Conservation (phyloP, 306 rosid genomes). For the Trifolium dubium region DNA sequence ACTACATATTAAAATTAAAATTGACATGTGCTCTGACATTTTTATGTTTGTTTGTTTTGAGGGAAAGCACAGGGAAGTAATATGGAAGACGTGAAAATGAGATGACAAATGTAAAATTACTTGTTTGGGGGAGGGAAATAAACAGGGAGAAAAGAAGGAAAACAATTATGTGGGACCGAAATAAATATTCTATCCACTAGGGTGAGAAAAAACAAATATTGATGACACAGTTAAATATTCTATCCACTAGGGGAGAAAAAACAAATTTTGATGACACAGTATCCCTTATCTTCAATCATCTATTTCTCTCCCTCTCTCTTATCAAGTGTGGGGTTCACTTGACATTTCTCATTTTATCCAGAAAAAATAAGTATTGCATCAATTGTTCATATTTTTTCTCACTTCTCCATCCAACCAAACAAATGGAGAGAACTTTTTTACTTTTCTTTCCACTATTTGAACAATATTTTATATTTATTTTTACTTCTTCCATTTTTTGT, state of each 20-base stretch:
- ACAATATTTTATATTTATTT: neutral
- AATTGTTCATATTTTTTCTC: neutral
- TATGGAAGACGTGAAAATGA: neutral
- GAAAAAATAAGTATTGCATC: neutral
- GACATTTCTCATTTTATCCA: neutral
- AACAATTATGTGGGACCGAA: neutral
- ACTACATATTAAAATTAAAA: neutral
- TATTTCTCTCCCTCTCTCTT: neutral
- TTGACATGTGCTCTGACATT: neutral
- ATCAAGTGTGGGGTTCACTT: neutral
- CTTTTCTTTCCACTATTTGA: constrained; percentile 6
- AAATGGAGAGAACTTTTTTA: constrained; percentile 3
- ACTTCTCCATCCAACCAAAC: neutral
- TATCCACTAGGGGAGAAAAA: constrained; percentile 6
- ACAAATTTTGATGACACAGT: neutral
- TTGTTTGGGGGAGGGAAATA: neutral
- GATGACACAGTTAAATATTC: neutral
- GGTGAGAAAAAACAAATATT: neutral
- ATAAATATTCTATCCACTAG: neutral
- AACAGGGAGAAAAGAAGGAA: neutral
- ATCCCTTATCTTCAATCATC: neutral
- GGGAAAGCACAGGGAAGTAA: neutral
- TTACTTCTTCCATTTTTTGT: neutral
- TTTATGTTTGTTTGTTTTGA: neutral
- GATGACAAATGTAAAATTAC: neutral